A percentile compares a stretch with the other conserved stretches of the same genome.
phyloP scores from a whole-genome alignment of 352 stramenopile species.

The Pythium insidiosum region DNA sequence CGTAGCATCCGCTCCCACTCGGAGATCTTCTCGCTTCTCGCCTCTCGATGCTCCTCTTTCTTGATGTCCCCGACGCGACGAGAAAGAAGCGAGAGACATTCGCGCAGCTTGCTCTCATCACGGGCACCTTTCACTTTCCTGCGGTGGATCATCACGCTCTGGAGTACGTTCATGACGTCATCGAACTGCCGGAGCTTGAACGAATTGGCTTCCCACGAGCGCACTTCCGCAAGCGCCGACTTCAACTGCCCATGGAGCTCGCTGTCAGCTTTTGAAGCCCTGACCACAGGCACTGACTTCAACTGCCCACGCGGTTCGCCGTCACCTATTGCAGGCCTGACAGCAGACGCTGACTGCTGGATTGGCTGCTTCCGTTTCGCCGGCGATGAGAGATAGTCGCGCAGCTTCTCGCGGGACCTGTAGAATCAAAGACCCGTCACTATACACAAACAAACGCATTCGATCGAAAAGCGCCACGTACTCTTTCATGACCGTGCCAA shows the following conservation, averaged over 20 bases:
- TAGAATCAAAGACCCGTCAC: background rate
- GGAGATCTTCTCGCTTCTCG: background rate
- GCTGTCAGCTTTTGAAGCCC: background rate
- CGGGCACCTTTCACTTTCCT: background rate
- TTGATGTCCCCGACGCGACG: background rate
- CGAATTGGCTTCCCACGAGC: background rate
- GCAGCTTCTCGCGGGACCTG: background rate
- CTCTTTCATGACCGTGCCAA: too few species aligned
- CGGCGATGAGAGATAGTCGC: background rate
- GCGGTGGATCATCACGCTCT: background rate
- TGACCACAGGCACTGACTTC: too few species aligned
- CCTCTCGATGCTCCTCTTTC: background rate
- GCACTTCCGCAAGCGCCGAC: background rate
- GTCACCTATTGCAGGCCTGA: background rate
- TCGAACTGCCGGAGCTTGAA: background rate
- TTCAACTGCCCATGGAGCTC: background rate
- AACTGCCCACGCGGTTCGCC: background rate
- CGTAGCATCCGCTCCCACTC: background rate
- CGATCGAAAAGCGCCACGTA: too few species aligned
- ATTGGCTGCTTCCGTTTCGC: background rate
- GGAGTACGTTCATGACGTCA: background rate
- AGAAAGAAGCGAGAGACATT: background rate
- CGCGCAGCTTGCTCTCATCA: too few species aligned
- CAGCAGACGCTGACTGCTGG: background rate
- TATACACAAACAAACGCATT: too few species aligned